These are phyloP conservation scores for Adenanthera pavonina DNA, from an alignment of 306 rosid genomes.

Conservation along the genomic window DNA sequence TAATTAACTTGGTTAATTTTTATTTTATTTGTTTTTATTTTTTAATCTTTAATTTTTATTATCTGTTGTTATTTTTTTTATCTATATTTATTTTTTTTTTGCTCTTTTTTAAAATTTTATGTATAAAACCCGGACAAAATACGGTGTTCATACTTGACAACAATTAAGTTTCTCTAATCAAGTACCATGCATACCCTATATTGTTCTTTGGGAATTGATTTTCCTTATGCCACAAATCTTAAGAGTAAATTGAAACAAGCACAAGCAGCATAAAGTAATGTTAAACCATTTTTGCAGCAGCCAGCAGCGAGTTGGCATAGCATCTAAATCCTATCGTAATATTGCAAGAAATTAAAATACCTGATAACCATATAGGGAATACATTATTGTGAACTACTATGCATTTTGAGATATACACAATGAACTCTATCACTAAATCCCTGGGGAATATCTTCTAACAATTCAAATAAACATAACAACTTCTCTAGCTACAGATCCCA, in stretches of 20 bases:
- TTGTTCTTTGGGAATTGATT: not conserved
- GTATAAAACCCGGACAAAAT: too few species aligned
- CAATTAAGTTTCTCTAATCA: not conserved
- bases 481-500: constrained; percentile 3
- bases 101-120: too few species aligned
- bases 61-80: too few species aligned
- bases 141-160: not conserved
- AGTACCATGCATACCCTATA: not conserved
- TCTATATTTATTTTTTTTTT: too few species aligned
- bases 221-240: not conserved
- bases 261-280: not conserved
- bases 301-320: not conserved
- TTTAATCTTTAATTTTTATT: too few species aligned
- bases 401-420: not conserved
- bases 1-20: too few species aligned
- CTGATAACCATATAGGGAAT: not conserved
- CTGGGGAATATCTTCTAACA: not conserved
- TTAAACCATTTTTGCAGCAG: not conserved
- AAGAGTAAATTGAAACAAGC: not conserved
- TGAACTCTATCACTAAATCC: not conserved
- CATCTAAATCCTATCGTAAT: constrained; percentile 4
- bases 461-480: not conserved
- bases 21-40: too few species aligned
- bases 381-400: not conserved
- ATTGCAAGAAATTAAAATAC: not conserved